phyloP scores from a whole-genome alignment of 2,329 filamentous ascomycete species.

The Dichotomopilus funicola region DNA sequence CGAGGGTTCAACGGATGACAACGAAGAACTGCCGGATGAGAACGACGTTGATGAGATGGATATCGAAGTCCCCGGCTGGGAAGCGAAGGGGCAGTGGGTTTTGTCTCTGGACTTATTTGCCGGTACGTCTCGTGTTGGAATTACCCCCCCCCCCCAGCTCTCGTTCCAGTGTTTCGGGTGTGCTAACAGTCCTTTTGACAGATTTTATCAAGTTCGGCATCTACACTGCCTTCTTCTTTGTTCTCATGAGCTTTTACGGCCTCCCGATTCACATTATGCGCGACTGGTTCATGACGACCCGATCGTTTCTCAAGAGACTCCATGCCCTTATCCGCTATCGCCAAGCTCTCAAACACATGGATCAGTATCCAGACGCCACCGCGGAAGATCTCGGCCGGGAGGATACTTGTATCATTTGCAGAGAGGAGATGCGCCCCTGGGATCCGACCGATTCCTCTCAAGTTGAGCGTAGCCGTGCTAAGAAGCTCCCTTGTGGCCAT shows the following conservation, averaged over 20 bases:
- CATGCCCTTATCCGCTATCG: constrained; percentile 83
- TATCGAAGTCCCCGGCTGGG: constrained; percentile 92
- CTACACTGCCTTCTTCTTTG: constrained; percentile 86
- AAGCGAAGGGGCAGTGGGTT: constrained; percentile 88
- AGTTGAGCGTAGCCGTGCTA: constrained; percentile 79
- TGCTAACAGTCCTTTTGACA: constrained; percentile 28
- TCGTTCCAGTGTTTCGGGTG: too few relatives aligned
- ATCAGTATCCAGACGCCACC: constrained; percentile 85
- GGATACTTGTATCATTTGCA: constrained; percentile 95
- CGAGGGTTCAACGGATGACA: constrained; percentile 40
- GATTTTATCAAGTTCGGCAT: constrained; percentile 88
- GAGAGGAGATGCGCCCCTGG: constrained; percentile 91
- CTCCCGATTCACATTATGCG: constrained; percentile 94
- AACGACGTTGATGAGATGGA: constrained; percentile 84
- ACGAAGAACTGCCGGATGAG: constrained; percentile 48
- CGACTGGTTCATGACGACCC: constrained; percentile 87
- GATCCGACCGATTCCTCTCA: constrained; percentile 54
- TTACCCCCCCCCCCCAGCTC: not conserved
- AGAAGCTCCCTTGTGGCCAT: constrained; percentile 94
- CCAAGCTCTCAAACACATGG: constrained; percentile 90
- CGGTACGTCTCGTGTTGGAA: constrained; percentile 42
- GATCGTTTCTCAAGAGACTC: constrained; percentile 87
- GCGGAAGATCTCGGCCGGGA: constrained; percentile 76
- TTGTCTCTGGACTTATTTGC: constrained; percentile 80
- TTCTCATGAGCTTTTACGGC: constrained; percentile 89